A percentile compares a stretch with the other conserved stretches of the same genome.
phyloP scores from a whole-genome alignment of 371 early-diverging fungal species.

The Circinella minor region DNA sequence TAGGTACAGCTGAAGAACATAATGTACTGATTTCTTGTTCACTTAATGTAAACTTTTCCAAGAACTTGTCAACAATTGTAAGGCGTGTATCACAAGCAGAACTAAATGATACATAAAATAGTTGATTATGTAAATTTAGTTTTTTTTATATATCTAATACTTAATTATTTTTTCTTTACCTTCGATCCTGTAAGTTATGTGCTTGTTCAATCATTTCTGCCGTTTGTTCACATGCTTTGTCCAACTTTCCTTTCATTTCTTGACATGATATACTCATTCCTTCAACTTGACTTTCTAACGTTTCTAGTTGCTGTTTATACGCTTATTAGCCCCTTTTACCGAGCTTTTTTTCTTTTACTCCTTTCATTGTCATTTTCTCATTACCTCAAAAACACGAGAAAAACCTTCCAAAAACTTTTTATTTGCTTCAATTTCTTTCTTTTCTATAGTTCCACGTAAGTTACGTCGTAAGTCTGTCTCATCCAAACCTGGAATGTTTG shows the following conservation, averaged over 20 bases:
- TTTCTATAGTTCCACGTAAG: slow-evolving; percentile 76
- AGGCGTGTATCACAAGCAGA: slow-evolving; percentile 57
- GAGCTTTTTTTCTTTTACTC: no score
- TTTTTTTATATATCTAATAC: not conserved
- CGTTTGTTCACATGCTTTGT: slow-evolving; percentile 58
- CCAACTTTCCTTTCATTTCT: slow-evolving; percentile 67
- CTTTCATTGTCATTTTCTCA: no score
- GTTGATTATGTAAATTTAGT: not conserved
- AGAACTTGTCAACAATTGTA: slow-evolving; percentile 60
- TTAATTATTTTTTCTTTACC: slow-evolving; percentile 31
- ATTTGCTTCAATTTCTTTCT: slow-evolving; percentile 65
- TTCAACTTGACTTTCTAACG: slow-evolving; percentile 60
- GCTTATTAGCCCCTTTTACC: no score
- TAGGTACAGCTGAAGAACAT: slow-evolving; percentile 52
- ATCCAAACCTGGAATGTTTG: slow-evolving; percentile 69
- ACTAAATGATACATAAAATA: slow-evolving; percentile 27
- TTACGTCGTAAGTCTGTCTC: slow-evolving; percentile 59
- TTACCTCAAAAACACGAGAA: slow-evolving; percentile 64
- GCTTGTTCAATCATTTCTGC: slow-evolving; percentile 70
- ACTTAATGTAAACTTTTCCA: slow-evolving; percentile 72
- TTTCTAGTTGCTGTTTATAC: slow-evolving; percentile 55
- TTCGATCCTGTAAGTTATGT: slow-evolving; percentile 64
- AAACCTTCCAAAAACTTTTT: slow-evolving; percentile 66
- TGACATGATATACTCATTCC: slow-evolving; percentile 60
- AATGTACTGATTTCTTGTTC: slow-evolving; percentile 66